Conservation (phyloP, 306 rosid species). For the Carpinus viminea region DNA sequence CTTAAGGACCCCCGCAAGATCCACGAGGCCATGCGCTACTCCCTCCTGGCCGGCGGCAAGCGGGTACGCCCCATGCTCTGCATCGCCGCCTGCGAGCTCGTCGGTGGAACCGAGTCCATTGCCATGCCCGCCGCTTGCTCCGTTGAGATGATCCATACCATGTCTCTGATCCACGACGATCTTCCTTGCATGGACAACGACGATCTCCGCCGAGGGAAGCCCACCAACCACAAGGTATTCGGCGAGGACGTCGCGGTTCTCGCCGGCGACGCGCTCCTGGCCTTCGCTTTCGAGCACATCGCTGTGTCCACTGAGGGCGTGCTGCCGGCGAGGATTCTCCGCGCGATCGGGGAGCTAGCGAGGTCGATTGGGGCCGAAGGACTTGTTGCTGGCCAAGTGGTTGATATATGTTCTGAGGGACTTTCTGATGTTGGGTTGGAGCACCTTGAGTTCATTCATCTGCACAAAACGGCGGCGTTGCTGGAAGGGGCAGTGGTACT, state of each 20-base stretch:
- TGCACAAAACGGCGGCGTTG: constrained; percentile 71
- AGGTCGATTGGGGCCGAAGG: constrained; percentile 66
- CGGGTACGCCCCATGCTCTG: constrained; percentile 71
- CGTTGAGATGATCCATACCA: constrained; percentile 81
- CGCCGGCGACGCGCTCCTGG: constrained; percentile 70
- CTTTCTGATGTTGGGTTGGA: constrained; percentile 45
- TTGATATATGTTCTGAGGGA: constrained; percentile 61
- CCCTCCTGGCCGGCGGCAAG: constrained; percentile 83
- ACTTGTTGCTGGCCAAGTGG: constrained; percentile 69
- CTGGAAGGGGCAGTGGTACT: constrained; percentile 63
- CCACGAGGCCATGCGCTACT: constrained; percentile 76
- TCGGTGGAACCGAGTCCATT: constrained; percentile 47
- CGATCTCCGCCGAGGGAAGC: constrained; percentile 78
- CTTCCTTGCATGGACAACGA: constrained; percentile 85
- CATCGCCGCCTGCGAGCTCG: constrained; percentile 69
- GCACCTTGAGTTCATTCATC: constrained; percentile 61
- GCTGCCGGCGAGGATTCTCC: constrained; percentile 36
- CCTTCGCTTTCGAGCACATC: constrained; percentile 67
- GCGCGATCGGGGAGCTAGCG: constrained; percentile 57
- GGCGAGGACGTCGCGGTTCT: constrained; percentile 78
- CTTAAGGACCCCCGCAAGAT: constrained; percentile 56
- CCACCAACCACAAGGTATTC: constrained; percentile 66
- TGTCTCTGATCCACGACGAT: constrained; percentile 86
- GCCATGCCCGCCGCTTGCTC: constrained; percentile 78
- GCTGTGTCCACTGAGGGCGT: constrained; percentile 45